Percentiles rank a stretch among this genome's conserved stretches.
Conservation (phyloP, 352 stramenopile species). For the Halophytophthora batemanensis region DNA sequence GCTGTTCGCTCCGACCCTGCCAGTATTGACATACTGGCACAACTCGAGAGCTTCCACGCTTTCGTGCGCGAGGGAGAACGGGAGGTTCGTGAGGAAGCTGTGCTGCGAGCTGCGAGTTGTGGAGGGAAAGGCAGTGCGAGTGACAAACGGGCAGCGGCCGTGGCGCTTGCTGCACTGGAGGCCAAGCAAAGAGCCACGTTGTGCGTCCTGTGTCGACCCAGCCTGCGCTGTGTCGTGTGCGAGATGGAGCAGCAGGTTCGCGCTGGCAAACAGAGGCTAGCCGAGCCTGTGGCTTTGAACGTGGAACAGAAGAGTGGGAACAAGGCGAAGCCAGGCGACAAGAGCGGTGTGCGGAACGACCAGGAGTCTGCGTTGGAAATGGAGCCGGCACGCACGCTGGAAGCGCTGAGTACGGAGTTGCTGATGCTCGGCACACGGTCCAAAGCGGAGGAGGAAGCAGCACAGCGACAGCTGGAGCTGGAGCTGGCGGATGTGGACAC, state of each 20-base stretch:
- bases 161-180: constrained; percentile 21
- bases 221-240: constrained; percentile 28
- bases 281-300: neutral
- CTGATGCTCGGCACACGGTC: constrained; percentile 31
- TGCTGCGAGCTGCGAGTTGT: constrained; percentile 11
- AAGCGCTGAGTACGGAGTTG: constrained; percentile 30
- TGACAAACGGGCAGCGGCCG: constrained; percentile 22
- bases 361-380: constrained; percentile 3
- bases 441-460: constrained; percentile 36
- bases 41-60: constrained; percentile 68
- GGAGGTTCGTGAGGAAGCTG: constrained; percentile 11
- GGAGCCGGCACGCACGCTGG: constrained; percentile 15
- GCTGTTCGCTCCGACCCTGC: constrained; percentile 50
- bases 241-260: constrained; percentile 23
- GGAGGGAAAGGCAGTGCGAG: constrained; percentile 12
- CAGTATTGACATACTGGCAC: constrained; percentile 42
- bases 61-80: constrained; percentile 30
- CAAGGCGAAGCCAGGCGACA: neutral
- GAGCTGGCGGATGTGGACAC: constrained; percentile 28
- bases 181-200: constrained; percentile 12
- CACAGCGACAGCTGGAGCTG: constrained; percentile 25
- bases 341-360: constrained; percentile 1
- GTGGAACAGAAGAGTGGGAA: no score
- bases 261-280: constrained; percentile 10
- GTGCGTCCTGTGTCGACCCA: constrained; percentile 30